Conservation (phyloP, 2,329 filamentous ascomycete species). For the Apiospora koreana region DNA sequence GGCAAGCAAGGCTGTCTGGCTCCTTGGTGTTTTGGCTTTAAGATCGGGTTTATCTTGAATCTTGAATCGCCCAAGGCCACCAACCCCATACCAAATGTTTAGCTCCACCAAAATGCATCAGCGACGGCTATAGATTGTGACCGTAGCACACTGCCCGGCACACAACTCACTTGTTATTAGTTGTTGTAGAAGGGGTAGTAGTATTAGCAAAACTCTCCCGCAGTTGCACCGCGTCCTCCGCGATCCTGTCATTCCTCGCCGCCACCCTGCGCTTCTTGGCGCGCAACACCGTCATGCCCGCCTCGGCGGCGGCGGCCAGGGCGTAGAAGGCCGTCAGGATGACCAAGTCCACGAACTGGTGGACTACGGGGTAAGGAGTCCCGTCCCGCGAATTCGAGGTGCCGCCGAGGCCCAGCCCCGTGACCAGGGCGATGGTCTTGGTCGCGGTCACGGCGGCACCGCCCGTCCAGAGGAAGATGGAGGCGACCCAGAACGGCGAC, state of each 20-base stretch:
- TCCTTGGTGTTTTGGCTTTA: no score
- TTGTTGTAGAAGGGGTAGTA: no score
- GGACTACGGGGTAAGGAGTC: constrained; percentile 22
- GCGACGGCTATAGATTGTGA: not conserved
- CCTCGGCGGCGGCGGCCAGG: constrained; percentile 20
- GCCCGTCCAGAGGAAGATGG: constrained; percentile 24
- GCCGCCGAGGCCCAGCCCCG: constrained; percentile 15
- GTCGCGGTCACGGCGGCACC: constrained; percentile 23
- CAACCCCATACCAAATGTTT: not conserved
- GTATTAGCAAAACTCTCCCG: constrained; percentile 8
- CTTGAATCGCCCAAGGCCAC: not conserved
- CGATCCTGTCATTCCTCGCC: not conserved
- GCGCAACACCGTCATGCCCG: constrained; percentile 14
- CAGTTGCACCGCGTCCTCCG: constrained; percentile 14
- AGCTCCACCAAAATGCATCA: not conserved
- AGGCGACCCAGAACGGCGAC: constrained; percentile 19
- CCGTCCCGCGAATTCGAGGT: constrained; percentile 16
- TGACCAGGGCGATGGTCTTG: constrained; percentile 21
- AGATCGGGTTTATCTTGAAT: no score
- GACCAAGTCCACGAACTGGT: constrained; percentile 27
- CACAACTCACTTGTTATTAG: not conserved
- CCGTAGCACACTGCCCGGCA: not conserved
- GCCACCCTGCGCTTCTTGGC: not conserved
- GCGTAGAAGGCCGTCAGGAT: constrained; percentile 23
- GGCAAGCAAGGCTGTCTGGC: not conserved